These are phyloP conservation scores for Cyberlindnera mississippiensis DNA, from an alignment of 805 yeast species.

Conservation along the genomic window DNA sequence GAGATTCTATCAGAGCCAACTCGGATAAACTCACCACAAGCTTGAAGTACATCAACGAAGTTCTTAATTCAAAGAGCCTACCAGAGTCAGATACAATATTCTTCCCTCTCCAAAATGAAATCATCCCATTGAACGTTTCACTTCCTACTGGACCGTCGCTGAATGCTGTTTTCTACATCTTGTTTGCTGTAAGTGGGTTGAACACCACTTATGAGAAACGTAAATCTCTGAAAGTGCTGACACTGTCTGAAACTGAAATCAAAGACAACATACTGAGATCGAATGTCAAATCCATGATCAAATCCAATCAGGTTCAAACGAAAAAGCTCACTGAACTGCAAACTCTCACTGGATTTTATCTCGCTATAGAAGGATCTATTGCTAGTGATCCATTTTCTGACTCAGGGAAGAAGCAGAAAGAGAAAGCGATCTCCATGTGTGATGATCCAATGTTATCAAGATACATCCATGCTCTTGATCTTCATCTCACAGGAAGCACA, in stretches of 20 bases:
- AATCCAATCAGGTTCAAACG: neutral
- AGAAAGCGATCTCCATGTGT: too few relatives aligned
- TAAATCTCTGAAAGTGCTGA: constrained; percentile 14
- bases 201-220: constrained; percentile 22
- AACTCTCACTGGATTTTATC: constrained; percentile 10
- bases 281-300: neutral
- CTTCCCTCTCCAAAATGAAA: neutral
- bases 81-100: neutral
- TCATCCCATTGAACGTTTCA: neutral
- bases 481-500: constrained; percentile 18
- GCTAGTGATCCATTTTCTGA: constrained; percentile 7
- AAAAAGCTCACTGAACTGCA: neutral
- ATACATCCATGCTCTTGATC: constrained; percentile 10
- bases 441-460: constrained; percentile 1
- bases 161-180: constrained; percentile 1
- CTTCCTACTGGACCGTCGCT: neutral
- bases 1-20: neutral
- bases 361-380: constrained; percentile 13
- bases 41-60: constrained; percentile 2
- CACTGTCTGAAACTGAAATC: neutral
- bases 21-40: neutral
- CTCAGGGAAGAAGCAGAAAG: neutral
- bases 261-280: neutral
- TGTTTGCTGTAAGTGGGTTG: constrained; percentile 13
- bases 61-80: neutral